Evolutionary conservation across 2,329 filamentous ascomycete species (phyloP).

Genomic region (Fusarium sp.): DNA sequence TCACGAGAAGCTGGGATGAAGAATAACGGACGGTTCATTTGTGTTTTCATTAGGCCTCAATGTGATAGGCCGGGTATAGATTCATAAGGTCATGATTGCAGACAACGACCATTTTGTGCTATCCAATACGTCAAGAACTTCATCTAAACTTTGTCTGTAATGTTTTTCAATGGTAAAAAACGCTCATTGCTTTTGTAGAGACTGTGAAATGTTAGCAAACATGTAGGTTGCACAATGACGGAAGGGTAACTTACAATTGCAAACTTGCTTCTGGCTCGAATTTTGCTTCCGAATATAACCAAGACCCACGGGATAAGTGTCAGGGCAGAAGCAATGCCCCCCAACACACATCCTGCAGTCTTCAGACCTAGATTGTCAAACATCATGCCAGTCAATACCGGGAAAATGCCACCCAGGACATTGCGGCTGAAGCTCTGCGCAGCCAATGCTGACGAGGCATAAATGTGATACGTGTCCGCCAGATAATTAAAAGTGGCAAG

Average conservation of each 20-base stretch:
- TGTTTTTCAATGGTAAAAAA: background rate
- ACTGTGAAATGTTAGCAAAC: constrained; percentile 24
- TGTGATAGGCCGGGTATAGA: background rate
- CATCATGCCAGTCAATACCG: constrained; percentile 78
- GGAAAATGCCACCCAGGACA: constrained; percentile 83
- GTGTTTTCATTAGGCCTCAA: background rate
- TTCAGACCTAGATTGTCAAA: constrained; percentile 78
- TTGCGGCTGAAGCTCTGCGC: constrained; percentile 91
- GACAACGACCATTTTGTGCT: background rate
- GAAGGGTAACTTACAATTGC: constrained; percentile 66
- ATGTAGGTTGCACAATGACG: background rate
- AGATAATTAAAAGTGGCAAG: constrained; percentile 93
- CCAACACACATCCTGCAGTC: constrained; percentile 79
- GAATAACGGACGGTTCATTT: background rate
- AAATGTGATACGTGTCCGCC: constrained; percentile 86
- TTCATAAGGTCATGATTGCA: constrained; percentile 2
- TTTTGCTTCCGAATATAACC: constrained; percentile 80
- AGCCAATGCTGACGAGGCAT: constrained; percentile 86
- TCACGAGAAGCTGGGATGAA: background rate
- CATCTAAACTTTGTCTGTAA: background rate
- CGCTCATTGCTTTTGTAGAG: constrained; percentile 35
- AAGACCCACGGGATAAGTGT: constrained; percentile 90
- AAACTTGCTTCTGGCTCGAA: constrained; percentile 81
- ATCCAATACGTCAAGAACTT: background rate
- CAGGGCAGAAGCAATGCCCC: constrained; percentile 75